Evolutionary conservation across 2,329 filamentous ascomycete species (phyloP), one percentile per base, ranked within the genome.

Genomic region (Pseudogymnoascus sp.): DNA sequence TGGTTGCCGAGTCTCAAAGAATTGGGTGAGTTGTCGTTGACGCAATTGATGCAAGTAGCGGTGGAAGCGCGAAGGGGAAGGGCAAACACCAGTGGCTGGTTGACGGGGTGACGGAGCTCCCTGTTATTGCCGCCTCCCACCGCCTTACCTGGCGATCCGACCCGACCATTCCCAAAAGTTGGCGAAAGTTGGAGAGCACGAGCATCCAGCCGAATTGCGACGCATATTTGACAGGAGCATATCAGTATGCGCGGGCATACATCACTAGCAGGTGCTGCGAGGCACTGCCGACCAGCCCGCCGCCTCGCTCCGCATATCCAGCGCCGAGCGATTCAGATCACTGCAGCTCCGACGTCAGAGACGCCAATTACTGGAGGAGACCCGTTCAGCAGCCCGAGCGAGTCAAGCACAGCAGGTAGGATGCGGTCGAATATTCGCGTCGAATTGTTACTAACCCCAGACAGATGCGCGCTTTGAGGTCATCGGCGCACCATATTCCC

Each of bases 391-490:
- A 76, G 77, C 67, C 74, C 78, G 53, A 72, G 78, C 66, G 71
- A 74, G 14, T 73, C 68, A 29, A 70, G 72, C 63, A 61, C 71
- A 61, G 66, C 69, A 64, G 68, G 69, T 68, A 65, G n/a, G 47
- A 31, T 56, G n/a, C 10, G n/a, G 26, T 11, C 26, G 5, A 11
- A 33, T 56, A 19, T 33, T 56, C 47, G 26, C 47, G 47, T 56
- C 26, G n/a, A 33, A 33, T 59, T 50, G 8, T 37, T 62, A 68
- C 56, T 56, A 19, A 56, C n/a, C 1, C 5, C 10, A 26, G 33
- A 61, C 69, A 97, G 95, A 97, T 83, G 95, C 95, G 62, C 87
- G 87, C 64, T 99, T 99, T 76, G 91, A 97, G 76, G 91, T 97
- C 59, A 80, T 99, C 67, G 95, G 95, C 66, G 85, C 90, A 24